A percentile compares a stretch with the other conserved stretches of the same genome.
Conservation (phyloP, 495 filamentous ascomycete genomes). For the Penicillium pancosmium region DNA sequence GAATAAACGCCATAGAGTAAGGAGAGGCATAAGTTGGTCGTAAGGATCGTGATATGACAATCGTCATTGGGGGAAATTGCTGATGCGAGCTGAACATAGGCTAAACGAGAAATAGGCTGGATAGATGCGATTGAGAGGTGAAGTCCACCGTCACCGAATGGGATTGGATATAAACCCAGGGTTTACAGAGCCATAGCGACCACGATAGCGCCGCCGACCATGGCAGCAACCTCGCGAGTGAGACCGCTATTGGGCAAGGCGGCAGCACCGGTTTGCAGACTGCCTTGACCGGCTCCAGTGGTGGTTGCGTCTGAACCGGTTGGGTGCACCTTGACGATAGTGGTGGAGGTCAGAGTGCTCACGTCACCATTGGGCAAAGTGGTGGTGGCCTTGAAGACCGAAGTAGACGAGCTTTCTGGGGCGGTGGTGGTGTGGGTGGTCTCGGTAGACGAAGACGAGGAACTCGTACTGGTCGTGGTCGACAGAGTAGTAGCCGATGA, state of each 20-base stretch:
- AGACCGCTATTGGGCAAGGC: slow-evolving; percentile 34
- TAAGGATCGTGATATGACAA: slow-evolving; percentile 33
- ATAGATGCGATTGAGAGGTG: background rate
- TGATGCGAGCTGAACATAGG: slow-evolving; percentile 16
- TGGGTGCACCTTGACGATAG: slow-evolving; percentile 41
- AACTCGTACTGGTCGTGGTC: slow-evolving; percentile 5
- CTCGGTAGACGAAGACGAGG: slow-evolving; percentile 31
- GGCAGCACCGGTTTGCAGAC: slow-evolving; percentile 48
- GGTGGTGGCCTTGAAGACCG: slow-evolving; percentile 50
- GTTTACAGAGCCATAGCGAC: slow-evolving; percentile 44
- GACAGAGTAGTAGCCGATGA: slow-evolving; percentile 46
- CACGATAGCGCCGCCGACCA: slow-evolving; percentile 46
- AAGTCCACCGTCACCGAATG: background rate
- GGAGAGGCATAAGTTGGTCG: slow-evolving; percentile 28
- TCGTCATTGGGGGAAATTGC: slow-evolving; percentile 14
- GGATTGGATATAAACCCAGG: background rate
- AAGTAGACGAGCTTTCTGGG: slow-evolving; percentile 37
- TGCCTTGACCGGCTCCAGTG: slow-evolving; percentile 31
- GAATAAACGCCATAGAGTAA: slow-evolving; percentile 14
- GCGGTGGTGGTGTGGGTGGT: slow-evolving; percentile 35
- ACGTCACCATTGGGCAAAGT: slow-evolving; percentile 73
- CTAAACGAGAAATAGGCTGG: background rate
- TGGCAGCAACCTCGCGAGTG: slow-evolving; percentile 43
- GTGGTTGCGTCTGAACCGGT: slow-evolving; percentile 29
- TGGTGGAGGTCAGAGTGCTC: slow-evolving; percentile 51